Base-by-base conservation (phyloP, 2,329 filamentous ascomycete species). In the Coleophoma eucalyptorum region DNA sequence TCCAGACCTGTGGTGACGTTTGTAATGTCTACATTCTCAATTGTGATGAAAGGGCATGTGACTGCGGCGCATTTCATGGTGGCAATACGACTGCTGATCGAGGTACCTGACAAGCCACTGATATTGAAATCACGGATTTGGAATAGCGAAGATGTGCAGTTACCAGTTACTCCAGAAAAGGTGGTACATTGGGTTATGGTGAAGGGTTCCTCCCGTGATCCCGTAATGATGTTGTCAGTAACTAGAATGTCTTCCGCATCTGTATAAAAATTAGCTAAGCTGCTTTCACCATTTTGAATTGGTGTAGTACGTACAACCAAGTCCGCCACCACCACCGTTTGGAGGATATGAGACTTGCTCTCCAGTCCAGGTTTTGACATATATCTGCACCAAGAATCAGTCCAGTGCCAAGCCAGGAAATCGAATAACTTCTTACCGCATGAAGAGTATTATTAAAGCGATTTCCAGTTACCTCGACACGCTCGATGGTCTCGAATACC, bases 351-450 rank as follows among this genome's bases (percentile, higher is more conserved):
- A 74, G 21, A 69, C 68, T 33, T 69, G 69, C 7, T 73, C 64
- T 26, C 75, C 77, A 0, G 77, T 78, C 80, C 80, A 83, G 0
- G 78, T 81, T 66, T 83, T 82, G 51, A 82, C 60, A 55, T 79
- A 80, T 69, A 57, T 81, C 77, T 5, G 68, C 65, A 0, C 70
- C 76, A 5, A 65, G 67, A 35, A 83, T 67, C 49, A 74, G 70
- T 56, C 78, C 69, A 10, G 83, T 70, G 12, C n/a, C n/a, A n/a
- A n/a, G n/a, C n/a, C n/a, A n/a, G n/a, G n/a, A n/a, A n/a, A n/a
- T n/a, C n/a, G n/a, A n/a, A n/a, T n/a, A n/a, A n/a, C n/a, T n/a
- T n/a, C n/a, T n/a, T n/a, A 69, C 72, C 57, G 82, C 77, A 48
- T 67, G 73, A n/a, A n/a, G n/a, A n/a, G n/a, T n/a, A n/a, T n/a